Base-by-base conservation (phyloP, 176 grass and related monocot species). In the Eleusine coracana region DNA sequence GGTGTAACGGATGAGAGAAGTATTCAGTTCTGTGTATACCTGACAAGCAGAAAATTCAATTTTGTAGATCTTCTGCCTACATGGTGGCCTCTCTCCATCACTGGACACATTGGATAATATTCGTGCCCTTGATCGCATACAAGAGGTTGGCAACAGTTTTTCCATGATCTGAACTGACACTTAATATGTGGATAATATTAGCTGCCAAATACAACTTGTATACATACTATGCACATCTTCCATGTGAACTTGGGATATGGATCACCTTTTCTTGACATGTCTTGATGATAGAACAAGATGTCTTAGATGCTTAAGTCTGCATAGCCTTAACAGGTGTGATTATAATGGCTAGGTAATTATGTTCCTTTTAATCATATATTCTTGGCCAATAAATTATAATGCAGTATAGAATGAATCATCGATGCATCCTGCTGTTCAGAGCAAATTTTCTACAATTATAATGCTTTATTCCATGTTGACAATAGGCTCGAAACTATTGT, bases 101-200 rank as follows among this genome's bases (percentile, higher is more conserved):
- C 84, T 98, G 78, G 96, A 98, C 80, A 98, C 96, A 70, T 88
- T 98, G 90, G 96, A 98, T 86, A 98, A 93, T 41, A 93, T 98
- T 15, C 96, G 96, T 56, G 76, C 93, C 76, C 93, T 98, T 56
- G 93, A 95, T 76, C 92, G 96, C 67, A 98, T 89, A 85, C 96
- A 98, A 82, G 96, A 98, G 96, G 96, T 98, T 88, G 11, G 70
- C 64, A 75, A 37, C 13, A 37, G 60, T 74, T 14, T 79, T 74
- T 55, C 41, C 14, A 40, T 42, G 5, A 64, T 69, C n/a, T 63
- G 62, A 80, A 58, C 51, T 70, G 40, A 69, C 45, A 17, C 36
- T 29, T 78, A 73, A 70, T 36, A 34, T 74, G 7, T 79, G 79
- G 51, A 74, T 75, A 71, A 79, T 20, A 73, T 52, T 82, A 41